Evolutionary conservation across 495 filamentous ascomycete genomes (phyloP), one percentile per base, ranked within the genome.

Genomic region (Podospora pseudoanserina): DNA sequence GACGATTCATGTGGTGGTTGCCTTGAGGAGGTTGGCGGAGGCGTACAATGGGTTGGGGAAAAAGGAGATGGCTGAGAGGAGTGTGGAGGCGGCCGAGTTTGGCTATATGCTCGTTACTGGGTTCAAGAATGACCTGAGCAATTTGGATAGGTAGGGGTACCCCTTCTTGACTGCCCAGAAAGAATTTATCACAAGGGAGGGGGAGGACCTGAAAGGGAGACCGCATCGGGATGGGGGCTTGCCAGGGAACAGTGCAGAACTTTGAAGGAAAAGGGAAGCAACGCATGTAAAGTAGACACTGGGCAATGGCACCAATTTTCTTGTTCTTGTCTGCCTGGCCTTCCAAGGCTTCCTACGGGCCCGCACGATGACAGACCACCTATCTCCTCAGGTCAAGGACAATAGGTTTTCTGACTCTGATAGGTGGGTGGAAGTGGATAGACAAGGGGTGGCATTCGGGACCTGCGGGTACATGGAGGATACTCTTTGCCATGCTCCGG

Each of bases 31-130:
- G 65, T 59, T 79, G 27, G 75, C 76, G 1, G 79, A 78, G 66
- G 78, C 72, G 9, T 80, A 77, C 65, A 56, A 32, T 9, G 70
- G 63, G 5, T 61, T 80, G 61, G 79, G 77, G 0, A 69, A 77
- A 54, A 53, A 68, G 30, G 73, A 75, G 4, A 61, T 79, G 63
- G 73, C 72, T 1, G 67, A 61, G 9, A 49, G 73, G 55, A 79
- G 75, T 60, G n/a, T 68, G 0, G 74, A 71, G 39, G 73, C 79
- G 11, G 80, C 79, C 13, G 68, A 69, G 71, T 71, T 74, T 68
- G 79, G 80, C 39, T 82, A 74, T 63, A 68, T 68, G 26, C 67
- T 81, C 57, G 76, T 83, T 13, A 80, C 79, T 0, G 81, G 80
- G 1, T 76, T 74, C 20, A 74, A 81, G 63, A 77, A 76, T 49